These are phyloP conservation scores for Suillus subluteus DNA, from an alignment of 768 basidiomycete species.

Conservation along the genomic window DNA sequence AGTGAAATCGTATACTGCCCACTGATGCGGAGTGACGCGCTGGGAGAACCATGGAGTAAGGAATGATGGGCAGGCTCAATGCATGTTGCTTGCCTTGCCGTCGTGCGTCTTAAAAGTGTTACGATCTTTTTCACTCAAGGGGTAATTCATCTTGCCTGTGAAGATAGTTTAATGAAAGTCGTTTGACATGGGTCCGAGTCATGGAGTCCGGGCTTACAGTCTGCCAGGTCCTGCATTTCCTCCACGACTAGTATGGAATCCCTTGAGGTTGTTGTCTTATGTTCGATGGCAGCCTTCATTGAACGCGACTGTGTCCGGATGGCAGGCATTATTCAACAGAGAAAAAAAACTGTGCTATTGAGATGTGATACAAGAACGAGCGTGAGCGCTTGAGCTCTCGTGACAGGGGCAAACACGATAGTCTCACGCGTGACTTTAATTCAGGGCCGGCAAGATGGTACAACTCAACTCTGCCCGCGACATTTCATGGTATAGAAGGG, in stretches of 20 bases:
- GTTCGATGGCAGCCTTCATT: background rate
- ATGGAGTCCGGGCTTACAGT: slow-evolving; percentile 3
- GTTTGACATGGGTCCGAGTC: too few species aligned
- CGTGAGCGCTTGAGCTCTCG: background rate
- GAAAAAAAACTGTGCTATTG: background rate
- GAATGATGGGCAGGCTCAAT: background rate
- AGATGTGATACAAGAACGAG: background rate
- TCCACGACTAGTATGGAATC: background rate
- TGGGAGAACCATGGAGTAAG: slow-evolving; percentile 36
- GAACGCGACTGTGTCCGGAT: background rate
- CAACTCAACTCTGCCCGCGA: background rate
- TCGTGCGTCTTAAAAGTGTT: slow-evolving; percentile 26
- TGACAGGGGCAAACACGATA: background rate
- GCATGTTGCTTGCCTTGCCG: slow-evolving; percentile 30
- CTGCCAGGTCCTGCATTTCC: slow-evolving; percentile 9
- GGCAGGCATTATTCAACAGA: slow-evolving; percentile 6
- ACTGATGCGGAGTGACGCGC: slow-evolving; percentile 56
- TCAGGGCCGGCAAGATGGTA: background rate
- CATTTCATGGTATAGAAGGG: too few species aligned
- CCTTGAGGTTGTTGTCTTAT: background rate
- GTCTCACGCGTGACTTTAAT: background rate
- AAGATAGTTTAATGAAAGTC: background rate
- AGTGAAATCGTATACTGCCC: slow-evolving; percentile 62
- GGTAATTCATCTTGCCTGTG: slow-evolving; percentile 20
- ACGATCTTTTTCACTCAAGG: slow-evolving; percentile 19